Percentiles rank a stretch among this genome's conserved stretches.
Evolutionary conservation across 2,329 filamentous ascomycete species (phyloP).

Genomic region (Penicillium digitatum): DNA sequence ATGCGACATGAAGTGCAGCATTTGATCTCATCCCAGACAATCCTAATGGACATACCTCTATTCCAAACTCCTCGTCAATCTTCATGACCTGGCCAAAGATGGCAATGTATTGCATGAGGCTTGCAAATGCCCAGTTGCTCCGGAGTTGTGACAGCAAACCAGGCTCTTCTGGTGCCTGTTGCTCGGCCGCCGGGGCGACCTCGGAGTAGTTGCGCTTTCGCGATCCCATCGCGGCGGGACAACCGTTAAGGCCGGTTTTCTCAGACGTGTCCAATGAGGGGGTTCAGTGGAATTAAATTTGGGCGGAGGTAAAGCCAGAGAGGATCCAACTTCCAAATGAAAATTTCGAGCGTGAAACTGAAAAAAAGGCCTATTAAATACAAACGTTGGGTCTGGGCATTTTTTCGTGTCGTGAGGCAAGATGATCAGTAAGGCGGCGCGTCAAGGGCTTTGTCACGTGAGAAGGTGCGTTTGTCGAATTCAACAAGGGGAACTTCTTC

Average conservation of each 20-base stretch:
- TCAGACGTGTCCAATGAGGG: slow-evolving; percentile 12
- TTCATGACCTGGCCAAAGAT: slow-evolving; percentile 87
- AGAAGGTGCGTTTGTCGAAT: slow-evolving; percentile 15
- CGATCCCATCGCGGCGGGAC: slow-evolving; percentile 48
- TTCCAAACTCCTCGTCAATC: slow-evolving; percentile 80
- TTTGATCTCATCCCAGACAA: neutral
- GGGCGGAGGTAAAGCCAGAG: slow-evolving; percentile 1
- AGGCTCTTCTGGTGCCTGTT: slow-evolving; percentile 36
- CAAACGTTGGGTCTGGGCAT: slow-evolving; percentile 5
- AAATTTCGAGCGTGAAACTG: neutral
- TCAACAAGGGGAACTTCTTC: neutral
- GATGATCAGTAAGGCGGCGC: slow-evolving; percentile 31
- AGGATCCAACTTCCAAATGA: neutral
- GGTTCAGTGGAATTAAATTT: neutral
- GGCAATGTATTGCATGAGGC: slow-evolving; percentile 87
- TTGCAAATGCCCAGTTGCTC: slow-evolving; percentile 94
- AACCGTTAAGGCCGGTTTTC: slow-evolving; percentile 29
- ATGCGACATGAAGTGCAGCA: slow-evolving; percentile 16
- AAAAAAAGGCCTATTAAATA: neutral
- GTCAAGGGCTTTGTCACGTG: slow-evolving; percentile 34
- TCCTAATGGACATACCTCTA: slow-evolving; percentile 63
- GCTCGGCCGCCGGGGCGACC: slow-evolving; percentile 49
- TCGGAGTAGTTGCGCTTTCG: slow-evolving; percentile 56
- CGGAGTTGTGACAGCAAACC: slow-evolving; percentile 64
- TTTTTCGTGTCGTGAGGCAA: slow-evolving; percentile 28